These are phyloP conservation scores for Decorospora gaudefroyi DNA, from an alignment of 2,329 filamentous ascomycete genomes.

Conservation along the genomic window DNA sequence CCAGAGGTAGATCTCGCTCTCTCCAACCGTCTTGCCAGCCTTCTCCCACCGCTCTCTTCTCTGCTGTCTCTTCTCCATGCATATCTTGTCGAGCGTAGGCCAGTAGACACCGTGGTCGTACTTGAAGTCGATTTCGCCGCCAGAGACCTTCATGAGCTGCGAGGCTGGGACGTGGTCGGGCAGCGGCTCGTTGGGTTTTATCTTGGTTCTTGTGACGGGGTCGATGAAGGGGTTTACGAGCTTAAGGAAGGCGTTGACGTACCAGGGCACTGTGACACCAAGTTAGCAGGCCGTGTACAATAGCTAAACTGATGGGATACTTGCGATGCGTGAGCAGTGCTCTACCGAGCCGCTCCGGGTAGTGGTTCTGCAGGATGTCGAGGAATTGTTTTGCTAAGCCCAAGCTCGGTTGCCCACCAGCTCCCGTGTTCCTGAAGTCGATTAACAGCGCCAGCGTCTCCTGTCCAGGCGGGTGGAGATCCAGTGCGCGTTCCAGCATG, in stretches of 20 bases:
- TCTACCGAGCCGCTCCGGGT: slow-evolving; percentile 86
- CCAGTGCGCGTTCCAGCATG: slow-evolving; percentile 89
- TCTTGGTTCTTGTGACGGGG: slow-evolving; percentile 87
- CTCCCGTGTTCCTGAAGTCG: slow-evolving; percentile 83
- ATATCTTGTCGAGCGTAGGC: slow-evolving; percentile 78
- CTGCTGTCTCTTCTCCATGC: slow-evolving; percentile 65
- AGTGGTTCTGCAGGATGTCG: slow-evolving; percentile 90
- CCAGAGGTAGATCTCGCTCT: slow-evolving; percentile 84
- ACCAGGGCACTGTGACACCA: slow-evolving; percentile 72
- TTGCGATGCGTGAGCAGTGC: slow-evolving; percentile 87
- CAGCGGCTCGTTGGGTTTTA: slow-evolving; percentile 97
- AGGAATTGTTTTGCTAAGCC: slow-evolving; percentile 81
- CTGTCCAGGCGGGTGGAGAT: slow-evolving; percentile 83
- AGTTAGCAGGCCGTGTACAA: slow-evolving; percentile 6
- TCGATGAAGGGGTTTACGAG: slow-evolving; percentile 96
- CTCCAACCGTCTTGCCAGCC: slow-evolving; percentile 79
- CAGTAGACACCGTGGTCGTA: slow-evolving; percentile 91
- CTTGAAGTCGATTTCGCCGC: slow-evolving; percentile 82
- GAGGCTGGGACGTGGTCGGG: slow-evolving; percentile 75
- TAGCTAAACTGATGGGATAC: slow-evolving; percentile 42
- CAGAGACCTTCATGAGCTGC: slow-evolving; percentile 80
- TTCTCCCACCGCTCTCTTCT: slow-evolving; percentile 74
- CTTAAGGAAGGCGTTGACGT: slow-evolving; percentile 94
- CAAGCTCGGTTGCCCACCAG: slow-evolving; percentile 75
- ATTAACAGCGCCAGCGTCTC: slow-evolving; percentile 87